Conservation (phyloP, 768 basidiomycete species). For the Tricholoma matsutake region DNA sequence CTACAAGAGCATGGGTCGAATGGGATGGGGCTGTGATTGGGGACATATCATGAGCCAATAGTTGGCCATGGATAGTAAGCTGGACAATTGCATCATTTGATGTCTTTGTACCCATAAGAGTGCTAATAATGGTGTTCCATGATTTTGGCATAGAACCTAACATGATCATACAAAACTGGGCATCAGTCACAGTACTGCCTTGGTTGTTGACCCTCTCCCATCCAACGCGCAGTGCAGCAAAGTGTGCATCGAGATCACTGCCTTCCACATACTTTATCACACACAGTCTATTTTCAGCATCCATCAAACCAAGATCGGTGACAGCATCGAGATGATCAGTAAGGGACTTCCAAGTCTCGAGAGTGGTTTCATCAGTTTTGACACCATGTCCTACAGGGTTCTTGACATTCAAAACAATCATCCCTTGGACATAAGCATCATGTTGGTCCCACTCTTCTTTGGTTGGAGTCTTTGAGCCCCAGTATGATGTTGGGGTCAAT, state of each 20-base stretch:
- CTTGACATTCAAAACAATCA: no score
- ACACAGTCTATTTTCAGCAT: no score
- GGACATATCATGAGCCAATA: not conserved
- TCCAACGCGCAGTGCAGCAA: not conserved
- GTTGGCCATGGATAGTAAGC: constrained; percentile 3
- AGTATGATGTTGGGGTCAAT: not conserved
- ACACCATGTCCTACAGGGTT: no score
- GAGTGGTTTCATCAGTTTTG: no score
- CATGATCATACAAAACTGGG: no score
- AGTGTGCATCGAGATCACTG: not conserved
- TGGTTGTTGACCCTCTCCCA: not conserved
- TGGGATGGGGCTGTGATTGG: not conserved
- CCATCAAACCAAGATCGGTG: no score
- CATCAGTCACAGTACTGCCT: not conserved
- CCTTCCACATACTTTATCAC: not conserved
- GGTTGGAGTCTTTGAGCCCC: not conserved
- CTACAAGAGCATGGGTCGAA: not conserved
- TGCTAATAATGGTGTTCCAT: not conserved
- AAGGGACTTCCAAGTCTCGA: no score
- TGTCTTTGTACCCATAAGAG: not conserved
- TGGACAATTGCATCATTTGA: not conserved
- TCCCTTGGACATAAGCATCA: no score
- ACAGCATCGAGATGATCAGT: no score
- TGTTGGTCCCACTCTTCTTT: not conserved
- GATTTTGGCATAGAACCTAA: no score